A percentile compares a stretch with the other conserved stretches of the same genome.
These are phyloP conservation scores for Apiotrichum porosum DNA, from an alignment of 1,284 basidiomycete genomes.

Conservation along the genomic window DNA sequence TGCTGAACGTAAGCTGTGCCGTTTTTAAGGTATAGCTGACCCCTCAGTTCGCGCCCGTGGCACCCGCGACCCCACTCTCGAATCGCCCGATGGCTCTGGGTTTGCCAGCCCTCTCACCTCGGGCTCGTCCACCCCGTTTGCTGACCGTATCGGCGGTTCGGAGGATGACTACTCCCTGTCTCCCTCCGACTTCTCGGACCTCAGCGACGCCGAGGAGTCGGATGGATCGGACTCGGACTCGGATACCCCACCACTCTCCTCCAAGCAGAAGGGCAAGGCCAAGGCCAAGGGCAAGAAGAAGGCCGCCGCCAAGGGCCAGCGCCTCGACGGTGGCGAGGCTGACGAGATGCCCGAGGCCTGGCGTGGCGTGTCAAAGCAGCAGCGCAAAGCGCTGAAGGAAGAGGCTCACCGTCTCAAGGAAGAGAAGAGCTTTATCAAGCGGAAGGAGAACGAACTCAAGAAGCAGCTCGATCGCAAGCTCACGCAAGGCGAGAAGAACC, in stretches of 20 bases:
- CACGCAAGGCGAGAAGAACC: slow-evolving; percentile 74
- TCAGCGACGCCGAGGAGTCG: slow-evolving; percentile 5
- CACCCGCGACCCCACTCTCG: too few species aligned
- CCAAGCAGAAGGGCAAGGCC: not conserved
- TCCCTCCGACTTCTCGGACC: slow-evolving; percentile 5
- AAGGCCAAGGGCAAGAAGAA: slow-evolving; percentile 8
- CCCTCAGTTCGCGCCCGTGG: too few species aligned
- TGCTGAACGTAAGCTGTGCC: slow-evolving; percentile 11
- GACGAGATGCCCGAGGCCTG: slow-evolving; percentile 10
- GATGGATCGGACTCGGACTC: not conserved
- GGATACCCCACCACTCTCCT: too few species aligned
- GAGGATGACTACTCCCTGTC: not conserved
- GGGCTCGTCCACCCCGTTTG: not conserved
- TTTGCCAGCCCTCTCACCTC: not conserved
- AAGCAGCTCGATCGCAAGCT: slow-evolving; percentile 63
- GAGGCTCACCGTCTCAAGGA: slow-evolving; percentile 3
- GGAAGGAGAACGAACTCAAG: slow-evolving; percentile 55
- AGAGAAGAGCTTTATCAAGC: slow-evolving; percentile 28
- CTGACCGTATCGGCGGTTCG: slow-evolving; percentile 2
- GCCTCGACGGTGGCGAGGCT: slow-evolving; percentile 18
- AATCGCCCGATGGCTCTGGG: not conserved
- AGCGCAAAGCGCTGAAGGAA: slow-evolving; percentile 10
- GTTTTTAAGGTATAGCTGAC: too few species aligned
- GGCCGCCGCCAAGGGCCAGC: slow-evolving; percentile 8
- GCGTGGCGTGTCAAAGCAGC: slow-evolving; percentile 12